phyloP scores from a whole-genome alignment of 192 early-diverging fungal species.

The Diversispora epigaea region DNA sequence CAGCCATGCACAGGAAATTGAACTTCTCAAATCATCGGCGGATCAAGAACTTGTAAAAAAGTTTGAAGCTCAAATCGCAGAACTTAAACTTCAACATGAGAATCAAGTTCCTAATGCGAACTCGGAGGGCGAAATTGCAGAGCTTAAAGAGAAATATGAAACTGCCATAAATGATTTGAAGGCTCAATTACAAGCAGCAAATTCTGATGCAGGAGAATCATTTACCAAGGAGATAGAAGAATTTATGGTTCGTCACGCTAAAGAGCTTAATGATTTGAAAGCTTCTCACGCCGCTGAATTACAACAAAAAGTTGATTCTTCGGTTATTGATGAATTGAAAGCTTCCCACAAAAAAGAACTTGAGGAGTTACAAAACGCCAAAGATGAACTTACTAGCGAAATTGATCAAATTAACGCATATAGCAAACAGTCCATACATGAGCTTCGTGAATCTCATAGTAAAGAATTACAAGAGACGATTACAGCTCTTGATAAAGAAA shows the following conservation, averaged over 20 bases:
- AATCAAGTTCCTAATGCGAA: not conserved
- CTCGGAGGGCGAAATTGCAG: not conserved
- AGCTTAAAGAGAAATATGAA: not conserved
- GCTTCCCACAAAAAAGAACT: not conserved
- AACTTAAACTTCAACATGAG: not conserved
- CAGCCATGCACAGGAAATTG: constrained; percentile 15
- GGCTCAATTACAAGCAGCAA: not conserved
- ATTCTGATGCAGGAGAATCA: not conserved
- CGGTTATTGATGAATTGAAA: not conserved
- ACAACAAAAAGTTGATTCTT: no score
- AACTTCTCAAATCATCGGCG: not conserved
- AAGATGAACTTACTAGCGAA: not conserved
- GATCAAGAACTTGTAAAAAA: constrained; percentile 12
- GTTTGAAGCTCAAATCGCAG: constrained; percentile 10
- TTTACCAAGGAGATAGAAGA: not conserved
- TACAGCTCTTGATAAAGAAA: constrained; percentile 8
- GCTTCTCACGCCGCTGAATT: not conserved
- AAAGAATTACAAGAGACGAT: constrained; percentile 23
- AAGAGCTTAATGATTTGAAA: not conserved
- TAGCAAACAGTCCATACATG: not conserved
- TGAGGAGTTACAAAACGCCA: not conserved
- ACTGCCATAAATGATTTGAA: not conserved
- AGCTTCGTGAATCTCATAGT: constrained; percentile 1
- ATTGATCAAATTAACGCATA: not conserved
- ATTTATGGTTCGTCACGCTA: not conserved